These are phyloP conservation scores for Myxozyma sirexii DNA, from an alignment of 805 yeast species.

Conservation along the genomic window DNA sequence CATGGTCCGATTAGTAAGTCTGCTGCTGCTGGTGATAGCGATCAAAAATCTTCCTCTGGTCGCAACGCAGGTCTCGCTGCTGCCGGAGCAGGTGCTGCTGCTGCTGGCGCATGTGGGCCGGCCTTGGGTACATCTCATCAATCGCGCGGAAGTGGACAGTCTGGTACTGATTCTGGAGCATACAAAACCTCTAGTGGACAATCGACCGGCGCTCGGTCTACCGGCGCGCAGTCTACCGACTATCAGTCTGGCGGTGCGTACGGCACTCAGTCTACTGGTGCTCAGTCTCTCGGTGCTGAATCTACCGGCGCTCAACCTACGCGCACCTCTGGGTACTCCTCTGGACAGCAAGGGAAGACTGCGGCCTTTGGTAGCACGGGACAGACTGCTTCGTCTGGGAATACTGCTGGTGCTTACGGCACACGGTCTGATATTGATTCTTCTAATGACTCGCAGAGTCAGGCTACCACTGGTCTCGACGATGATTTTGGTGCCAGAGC, in stretches of 20 bases:
- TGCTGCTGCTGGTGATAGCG: background rate
- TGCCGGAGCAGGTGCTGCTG: background rate
- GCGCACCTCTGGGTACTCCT: background rate
- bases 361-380: background rate
- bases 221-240: background rate
- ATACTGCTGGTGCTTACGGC: background rate
- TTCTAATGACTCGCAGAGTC: background rate
- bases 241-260: background rate
- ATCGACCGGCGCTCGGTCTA: background rate
- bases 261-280: slow-evolving; percentile 1
- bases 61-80: background rate
- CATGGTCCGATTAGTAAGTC: background rate
- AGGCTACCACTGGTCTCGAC: background rate
- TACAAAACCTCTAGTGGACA: background rate
- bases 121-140: background rate
- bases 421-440: background rate
- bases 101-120: background rate
- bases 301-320: background rate
- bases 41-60: background rate
- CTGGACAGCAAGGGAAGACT: too few relatives aligned
- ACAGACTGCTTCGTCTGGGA: too few relatives aligned
- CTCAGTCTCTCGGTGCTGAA: slow-evolving; percentile 2
- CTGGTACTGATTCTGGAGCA: background rate
- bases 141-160: background rate
- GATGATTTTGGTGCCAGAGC: slow-evolving; percentile 5